A percentile compares a stretch with the other conserved stretches of the same genome.
phyloP scores from a whole-genome alignment of 495 filamentous ascomycete genomes.

The Neurospora sp. region DNA sequence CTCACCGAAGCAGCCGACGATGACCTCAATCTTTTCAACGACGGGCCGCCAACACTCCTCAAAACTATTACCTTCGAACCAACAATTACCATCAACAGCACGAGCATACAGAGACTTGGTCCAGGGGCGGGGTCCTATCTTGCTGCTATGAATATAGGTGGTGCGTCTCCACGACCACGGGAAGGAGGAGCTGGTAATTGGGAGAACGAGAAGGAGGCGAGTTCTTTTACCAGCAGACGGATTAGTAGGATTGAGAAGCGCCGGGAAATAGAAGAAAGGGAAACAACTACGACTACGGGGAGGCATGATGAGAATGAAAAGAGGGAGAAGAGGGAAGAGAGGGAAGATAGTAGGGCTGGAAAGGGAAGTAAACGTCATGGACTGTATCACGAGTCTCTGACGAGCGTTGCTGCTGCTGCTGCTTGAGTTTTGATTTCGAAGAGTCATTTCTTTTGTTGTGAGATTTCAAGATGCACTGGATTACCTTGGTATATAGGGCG shows the following conservation, averaged over 20 bases:
- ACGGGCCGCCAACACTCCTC: background rate
- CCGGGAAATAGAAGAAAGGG: background rate
- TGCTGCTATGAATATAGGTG: background rate
- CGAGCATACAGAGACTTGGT: background rate
- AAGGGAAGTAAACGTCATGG: background rate
- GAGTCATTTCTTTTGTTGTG: background rate
- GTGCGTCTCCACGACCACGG: background rate
- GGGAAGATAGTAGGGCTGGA: background rate
- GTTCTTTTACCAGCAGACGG: background rate
- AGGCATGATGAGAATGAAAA: background rate
- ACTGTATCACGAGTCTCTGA: background rate
- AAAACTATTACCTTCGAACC: background rate
- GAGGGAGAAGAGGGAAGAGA: background rate
- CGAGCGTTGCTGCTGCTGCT: background rate
- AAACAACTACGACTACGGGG: background rate
- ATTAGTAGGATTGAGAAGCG: background rate
- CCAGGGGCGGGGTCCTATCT: background rate
- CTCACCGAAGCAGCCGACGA: background rate
- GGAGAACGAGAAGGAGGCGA: background rate
- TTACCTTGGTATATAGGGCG: background rate
- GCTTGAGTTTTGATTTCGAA: background rate
- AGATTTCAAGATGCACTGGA: too few relatives aligned
- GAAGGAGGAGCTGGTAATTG: background rate
- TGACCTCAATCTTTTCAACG: background rate
- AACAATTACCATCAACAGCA: background rate